Evolutionary conservation across 176 grass and related monocot species (phyloP).

Genomic region (Carex cristatella): DNA sequence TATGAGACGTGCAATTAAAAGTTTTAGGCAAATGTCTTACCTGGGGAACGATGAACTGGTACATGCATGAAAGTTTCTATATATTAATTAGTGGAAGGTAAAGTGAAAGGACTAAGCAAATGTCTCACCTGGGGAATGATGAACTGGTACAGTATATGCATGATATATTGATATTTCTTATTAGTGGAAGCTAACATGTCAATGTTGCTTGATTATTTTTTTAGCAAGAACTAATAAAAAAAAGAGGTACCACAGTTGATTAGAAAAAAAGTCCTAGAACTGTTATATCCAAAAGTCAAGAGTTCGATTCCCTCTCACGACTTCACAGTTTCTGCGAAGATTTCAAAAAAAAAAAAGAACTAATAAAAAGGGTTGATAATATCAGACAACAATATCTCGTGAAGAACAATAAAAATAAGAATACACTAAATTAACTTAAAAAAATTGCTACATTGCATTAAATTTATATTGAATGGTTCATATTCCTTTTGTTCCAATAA

Average conservation of each 20-base stretch:
- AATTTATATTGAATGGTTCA: too few relatives aligned
- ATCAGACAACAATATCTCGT: neutral
- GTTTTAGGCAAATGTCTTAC: neutral
- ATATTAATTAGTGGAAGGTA: neutral
- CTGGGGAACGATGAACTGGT: neutral
- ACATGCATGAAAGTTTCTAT: neutral
- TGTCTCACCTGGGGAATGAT: neutral
- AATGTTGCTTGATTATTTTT: neutral
- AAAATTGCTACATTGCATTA: too few relatives aligned
- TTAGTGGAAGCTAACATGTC: neutral
- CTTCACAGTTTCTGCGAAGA: too few relatives aligned
- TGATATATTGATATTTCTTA: neutral
- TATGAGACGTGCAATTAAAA: neutral
- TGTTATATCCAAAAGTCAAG: too few relatives aligned
- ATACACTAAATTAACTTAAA: neutral
- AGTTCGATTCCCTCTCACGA: too few relatives aligned
- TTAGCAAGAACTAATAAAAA: neutral
- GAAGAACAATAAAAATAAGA: neutral
- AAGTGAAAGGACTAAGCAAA: neutral
- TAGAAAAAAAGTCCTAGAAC: too few relatives aligned
- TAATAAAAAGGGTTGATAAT: neutral
- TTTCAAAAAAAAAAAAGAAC: neutral
- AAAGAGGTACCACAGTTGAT: too few relatives aligned
- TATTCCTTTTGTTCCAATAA: too few relatives aligned
- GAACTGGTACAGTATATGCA: neutral